Percentiles rank a stretch among this genome's conserved stretches.
These are phyloP conservation scores for Russula virescens DNA, from an alignment of 768 basidiomycete species.

Conservation along the genomic window DNA sequence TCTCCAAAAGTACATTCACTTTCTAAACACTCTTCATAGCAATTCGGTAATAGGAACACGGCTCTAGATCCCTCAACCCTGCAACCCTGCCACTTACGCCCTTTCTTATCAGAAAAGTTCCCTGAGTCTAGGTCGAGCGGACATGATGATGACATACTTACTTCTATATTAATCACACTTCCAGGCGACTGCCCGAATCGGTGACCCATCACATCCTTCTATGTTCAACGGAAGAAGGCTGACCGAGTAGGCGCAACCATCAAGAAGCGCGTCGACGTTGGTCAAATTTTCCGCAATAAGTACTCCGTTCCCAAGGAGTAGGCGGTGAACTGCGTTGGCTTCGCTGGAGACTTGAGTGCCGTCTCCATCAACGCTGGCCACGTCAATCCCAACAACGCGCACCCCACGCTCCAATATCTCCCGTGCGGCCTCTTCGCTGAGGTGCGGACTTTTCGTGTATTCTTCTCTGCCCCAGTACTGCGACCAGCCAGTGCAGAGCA, in stretches of 20 bases:
- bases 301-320: constrained; percentile 53
- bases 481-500: constrained; percentile 49
- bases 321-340: constrained; percentile 46
- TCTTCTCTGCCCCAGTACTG: constrained; percentile 40
- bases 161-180: background rate
- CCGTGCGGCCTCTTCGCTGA: constrained; percentile 47
- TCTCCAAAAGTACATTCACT: too few relatives aligned
- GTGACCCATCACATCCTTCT: constrained; percentile 59
- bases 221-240: constrained; percentile 56
- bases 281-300: constrained; percentile 69
- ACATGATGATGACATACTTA: background rate
- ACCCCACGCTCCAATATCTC: constrained; percentile 47
- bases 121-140: background rate
- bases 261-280: constrained; percentile 42
- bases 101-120: constrained; percentile 6
- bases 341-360: constrained; percentile 30
- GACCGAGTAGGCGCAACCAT: constrained; percentile 37
- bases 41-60: background rate
- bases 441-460: constrained; percentile 49
- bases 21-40: background rate
- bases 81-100: background rate
- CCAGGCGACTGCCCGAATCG: constrained; percentile 66
- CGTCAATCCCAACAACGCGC: constrained; percentile 55
- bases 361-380: constrained; percentile 59
- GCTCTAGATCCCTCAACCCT: background rate